Percentiles rank a stretch among this genome's conserved stretches.
These are phyloP conservation scores for Plasmopara viticola DNA, from an alignment of 352 stramenopile species.

Conservation along the genomic window DNA sequence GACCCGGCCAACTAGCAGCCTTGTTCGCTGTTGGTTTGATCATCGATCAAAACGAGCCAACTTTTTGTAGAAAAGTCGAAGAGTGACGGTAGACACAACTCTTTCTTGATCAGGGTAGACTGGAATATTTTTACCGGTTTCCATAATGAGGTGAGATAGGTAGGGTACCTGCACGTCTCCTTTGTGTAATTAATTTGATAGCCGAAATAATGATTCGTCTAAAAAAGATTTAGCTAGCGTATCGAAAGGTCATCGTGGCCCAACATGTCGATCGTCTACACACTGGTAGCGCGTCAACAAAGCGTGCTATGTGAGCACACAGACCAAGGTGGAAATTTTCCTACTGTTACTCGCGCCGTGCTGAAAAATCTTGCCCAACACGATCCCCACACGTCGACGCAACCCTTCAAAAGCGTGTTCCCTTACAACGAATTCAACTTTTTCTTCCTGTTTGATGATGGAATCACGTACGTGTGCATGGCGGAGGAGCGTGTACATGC, in stretches of 20 bases:
- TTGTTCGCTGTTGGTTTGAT: too few relatives aligned
- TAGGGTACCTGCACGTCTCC: too few relatives aligned
- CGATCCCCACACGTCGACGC: slow-evolving; percentile 17
- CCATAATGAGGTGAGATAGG: too few relatives aligned
- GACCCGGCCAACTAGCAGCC: too few relatives aligned
- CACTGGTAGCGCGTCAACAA: slow-evolving; percentile 61
- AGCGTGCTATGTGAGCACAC: slow-evolving; percentile 77
- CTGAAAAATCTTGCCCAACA: slow-evolving; percentile 66
- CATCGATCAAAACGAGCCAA: too few relatives aligned
- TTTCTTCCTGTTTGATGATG: slow-evolving; percentile 70
- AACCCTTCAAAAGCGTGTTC: slow-evolving; percentile 52
- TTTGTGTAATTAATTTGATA: too few relatives aligned
- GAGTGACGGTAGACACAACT: too few relatives aligned
- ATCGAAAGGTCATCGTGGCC: not conserved
- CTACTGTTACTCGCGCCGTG: slow-evolving; percentile 63
- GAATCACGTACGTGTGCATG: slow-evolving; percentile 82
- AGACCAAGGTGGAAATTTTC: slow-evolving; percentile 70
- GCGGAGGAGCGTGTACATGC: slow-evolving; percentile 68
- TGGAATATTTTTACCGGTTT: too few relatives aligned
- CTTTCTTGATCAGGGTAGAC: too few relatives aligned
- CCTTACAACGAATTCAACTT: slow-evolving; percentile 78
- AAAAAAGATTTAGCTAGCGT: not conserved
- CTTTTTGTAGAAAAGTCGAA: too few relatives aligned
- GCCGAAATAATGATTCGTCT: not conserved
- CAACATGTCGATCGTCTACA: slow-evolving; percentile 74